Evolutionary conservation across 768 basidiomycete species (phyloP).

Genomic region (Trichaptum fuscoviolaceum): DNA sequence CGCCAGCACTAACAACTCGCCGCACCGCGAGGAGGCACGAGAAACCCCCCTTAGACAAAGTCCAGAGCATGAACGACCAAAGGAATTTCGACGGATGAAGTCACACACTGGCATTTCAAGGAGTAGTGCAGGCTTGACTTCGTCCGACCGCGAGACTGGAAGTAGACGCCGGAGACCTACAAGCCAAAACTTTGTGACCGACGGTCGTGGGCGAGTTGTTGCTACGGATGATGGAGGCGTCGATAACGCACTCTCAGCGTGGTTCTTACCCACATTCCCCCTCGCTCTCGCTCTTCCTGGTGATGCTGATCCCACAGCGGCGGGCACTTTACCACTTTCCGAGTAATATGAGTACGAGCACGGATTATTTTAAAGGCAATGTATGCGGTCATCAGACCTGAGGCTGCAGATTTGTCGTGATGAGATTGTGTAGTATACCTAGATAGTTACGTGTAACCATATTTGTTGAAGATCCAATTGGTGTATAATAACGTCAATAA

Average conservation of each 20-base stretch:
- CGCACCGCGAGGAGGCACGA: neutral
- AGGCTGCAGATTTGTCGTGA: neutral
- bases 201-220: conserved; percentile 59
- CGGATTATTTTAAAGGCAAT: neutral
- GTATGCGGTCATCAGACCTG: neutral
- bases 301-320: neutral
- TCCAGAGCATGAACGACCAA: neutral
- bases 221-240: conserved; percentile 19
- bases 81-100: neutral
- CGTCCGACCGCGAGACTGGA: neutral
- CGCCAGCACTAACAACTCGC: neutral
- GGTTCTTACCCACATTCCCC: neutral
- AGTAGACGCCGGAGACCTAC: neutral
- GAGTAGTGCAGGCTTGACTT: neutral
- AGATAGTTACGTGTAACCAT: neutral
- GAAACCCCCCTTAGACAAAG: neutral
- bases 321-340: neutral
- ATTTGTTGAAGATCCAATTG: neutral
- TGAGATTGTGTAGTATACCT: neutral
- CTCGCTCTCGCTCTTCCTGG: neutral
- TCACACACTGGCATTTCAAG: neutral
- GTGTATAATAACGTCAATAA: neutral
- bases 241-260: neutral
- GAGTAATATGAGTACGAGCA: neutral
- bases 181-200: conserved; percentile 42